phyloP scores from a whole-genome alignment of 2,329 filamentous ascomycete genomes.

The Pestalotiopsis sp. region DNA sequence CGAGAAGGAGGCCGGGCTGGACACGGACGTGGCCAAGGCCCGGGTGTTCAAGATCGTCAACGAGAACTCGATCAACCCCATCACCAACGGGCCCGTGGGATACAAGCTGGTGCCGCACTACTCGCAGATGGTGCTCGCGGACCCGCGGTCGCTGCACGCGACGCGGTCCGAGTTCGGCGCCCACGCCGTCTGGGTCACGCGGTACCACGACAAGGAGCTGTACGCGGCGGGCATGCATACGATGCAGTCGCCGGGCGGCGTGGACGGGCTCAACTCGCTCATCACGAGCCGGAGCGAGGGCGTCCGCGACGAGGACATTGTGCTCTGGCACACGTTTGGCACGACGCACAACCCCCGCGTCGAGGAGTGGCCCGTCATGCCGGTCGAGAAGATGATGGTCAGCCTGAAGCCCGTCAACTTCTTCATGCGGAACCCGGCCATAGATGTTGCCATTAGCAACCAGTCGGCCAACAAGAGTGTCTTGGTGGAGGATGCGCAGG shows the following conservation, averaged over 20 bases:
- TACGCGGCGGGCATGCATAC: constrained; percentile 55
- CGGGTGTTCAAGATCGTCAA: constrained; percentile 54
- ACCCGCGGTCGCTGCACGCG: constrained; percentile 43
- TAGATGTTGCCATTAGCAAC: neutral
- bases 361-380: constrained; percentile 57
- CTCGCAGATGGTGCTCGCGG: constrained; percentile 50
- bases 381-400: constrained; percentile 55
- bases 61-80: constrained; percentile 43
- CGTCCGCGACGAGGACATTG: constrained; percentile 50
- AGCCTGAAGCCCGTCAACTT: constrained; percentile 50
- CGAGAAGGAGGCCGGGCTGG: constrained; percentile 44
- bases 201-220: constrained; percentile 50
- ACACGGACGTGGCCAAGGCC: constrained; percentile 57
- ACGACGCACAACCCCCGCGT: constrained; percentile 51
- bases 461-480: neutral
- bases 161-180: constrained; percentile 46
- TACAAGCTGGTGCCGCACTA: constrained; percentile 51
- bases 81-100: constrained; percentile 50
- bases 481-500: neutral
- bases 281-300: constrained; percentile 37
- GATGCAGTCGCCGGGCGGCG: constrained; percentile 48
- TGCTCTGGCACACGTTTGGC: constrained; percentile 53
- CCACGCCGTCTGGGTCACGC: constrained; percentile 53
- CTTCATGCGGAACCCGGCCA: constrained; percentile 48
- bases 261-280: constrained; percentile 24